phyloP scores from a whole-genome alignment of 2,329 filamentous ascomycete species.

The Bipolaris gigantea region DNA sequence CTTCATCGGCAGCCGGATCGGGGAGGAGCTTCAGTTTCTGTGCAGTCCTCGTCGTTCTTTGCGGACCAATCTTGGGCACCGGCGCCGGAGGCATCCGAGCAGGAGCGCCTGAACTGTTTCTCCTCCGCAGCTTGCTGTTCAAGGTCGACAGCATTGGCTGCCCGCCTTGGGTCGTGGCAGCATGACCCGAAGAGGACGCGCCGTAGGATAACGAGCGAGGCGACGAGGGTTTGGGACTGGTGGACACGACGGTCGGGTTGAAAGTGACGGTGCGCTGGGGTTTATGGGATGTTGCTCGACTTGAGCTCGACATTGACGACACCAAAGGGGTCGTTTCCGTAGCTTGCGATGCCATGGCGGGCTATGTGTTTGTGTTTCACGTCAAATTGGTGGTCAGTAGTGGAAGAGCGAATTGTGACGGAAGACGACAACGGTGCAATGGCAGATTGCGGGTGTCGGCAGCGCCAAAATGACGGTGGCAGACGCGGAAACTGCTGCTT shows the following conservation, averaged over 20 bases:
- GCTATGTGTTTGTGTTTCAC: not conserved
- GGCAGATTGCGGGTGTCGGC: conserved; percentile 6
- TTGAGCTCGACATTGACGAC: conserved; percentile 38
- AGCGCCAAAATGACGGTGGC: conserved; percentile 19
- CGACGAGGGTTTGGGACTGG: conserved; percentile 43
- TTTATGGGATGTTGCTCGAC: conserved; percentile 34
- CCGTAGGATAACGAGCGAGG: conserved; percentile 37
- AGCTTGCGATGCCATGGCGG: conserved; percentile 40
- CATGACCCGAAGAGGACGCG: conserved; percentile 32
- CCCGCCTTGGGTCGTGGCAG: conserved; percentile 43
- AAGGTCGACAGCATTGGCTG: conserved; percentile 66
- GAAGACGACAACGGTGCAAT: conserved; percentile 4
- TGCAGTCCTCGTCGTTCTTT: conserved; percentile 90
- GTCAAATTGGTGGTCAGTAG: not conserved
- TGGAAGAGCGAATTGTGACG: not conserved
- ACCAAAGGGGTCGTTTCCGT: conserved; percentile 45
- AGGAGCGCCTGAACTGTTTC: conserved; percentile 77
- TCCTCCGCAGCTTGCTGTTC: conserved; percentile 83
- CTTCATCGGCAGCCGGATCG: conserved; percentile 80
- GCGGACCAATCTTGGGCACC: conserved; percentile 80
- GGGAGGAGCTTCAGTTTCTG: conserved; percentile 98
- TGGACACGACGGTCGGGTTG: conserved; percentile 62
- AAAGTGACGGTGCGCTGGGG: conserved; percentile 72
- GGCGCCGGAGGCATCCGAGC: conserved; percentile 49
- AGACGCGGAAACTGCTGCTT: conserved; percentile 12